Evolutionary conservation across 352 stramenopile species (phyloP).

Genomic region (Blastocystis hominis): DNA sequence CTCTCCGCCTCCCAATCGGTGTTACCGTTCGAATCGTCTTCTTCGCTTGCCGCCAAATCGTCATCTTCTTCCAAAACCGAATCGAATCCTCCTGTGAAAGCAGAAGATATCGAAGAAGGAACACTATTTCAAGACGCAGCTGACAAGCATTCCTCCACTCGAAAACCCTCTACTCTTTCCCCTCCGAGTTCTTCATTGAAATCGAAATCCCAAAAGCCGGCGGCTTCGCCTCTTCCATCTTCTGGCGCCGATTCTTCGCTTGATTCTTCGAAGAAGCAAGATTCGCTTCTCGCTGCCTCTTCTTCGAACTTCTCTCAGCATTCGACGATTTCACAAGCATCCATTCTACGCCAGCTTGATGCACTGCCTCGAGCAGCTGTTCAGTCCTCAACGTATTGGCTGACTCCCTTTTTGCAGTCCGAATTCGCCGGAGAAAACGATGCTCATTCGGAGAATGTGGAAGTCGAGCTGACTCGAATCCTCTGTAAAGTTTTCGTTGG

Average conservation of each 20-base stretch:
- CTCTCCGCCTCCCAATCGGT: not conserved
- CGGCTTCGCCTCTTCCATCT: too few species aligned
- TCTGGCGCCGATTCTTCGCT: too few species aligned
- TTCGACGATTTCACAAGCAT: not conserved
- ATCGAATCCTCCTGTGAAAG: not conserved
- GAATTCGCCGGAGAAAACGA: not conserved
- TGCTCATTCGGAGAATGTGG: constrained; percentile 48
- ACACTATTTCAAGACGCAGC: too few species aligned
- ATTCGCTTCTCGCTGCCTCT: too few species aligned
- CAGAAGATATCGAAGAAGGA: too few species aligned
- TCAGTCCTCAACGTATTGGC: not conserved
- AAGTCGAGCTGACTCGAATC: constrained; percentile 68
- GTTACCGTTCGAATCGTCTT: not conserved
- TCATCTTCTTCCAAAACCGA: not conserved
- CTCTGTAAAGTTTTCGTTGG: constrained; percentile 68
- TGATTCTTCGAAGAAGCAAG: too few species aligned
- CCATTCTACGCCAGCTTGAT: not conserved
- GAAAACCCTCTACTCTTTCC: not conserved
- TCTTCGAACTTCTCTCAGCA: not conserved
- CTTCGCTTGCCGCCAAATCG: too few species aligned
- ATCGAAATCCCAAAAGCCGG: too few species aligned
- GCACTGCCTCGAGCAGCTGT: not conserved
- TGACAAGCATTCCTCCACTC: too few species aligned
- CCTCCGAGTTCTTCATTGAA: not conserved
- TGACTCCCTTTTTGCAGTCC: not conserved